Evolutionary conservation across 257 asterid genomes (phyloP).

Genomic region (Primulina tabacum): DNA sequence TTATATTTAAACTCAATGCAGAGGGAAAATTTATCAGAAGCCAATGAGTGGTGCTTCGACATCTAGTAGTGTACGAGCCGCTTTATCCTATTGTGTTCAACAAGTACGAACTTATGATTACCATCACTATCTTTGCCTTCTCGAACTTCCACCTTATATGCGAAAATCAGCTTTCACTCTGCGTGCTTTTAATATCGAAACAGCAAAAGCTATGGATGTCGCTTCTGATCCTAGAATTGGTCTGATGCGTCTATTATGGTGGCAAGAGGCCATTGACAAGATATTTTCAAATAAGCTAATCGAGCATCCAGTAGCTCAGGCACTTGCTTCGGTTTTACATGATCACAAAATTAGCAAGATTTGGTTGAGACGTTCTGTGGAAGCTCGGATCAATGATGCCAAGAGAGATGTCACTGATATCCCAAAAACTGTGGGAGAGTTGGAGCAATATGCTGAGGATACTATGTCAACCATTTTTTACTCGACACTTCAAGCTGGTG

Average conservation of each 20-base stretch:
- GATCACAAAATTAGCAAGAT: slow-evolving; percentile 63
- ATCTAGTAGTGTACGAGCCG: slow-evolving; percentile 47
- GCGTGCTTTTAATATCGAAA: slow-evolving; percentile 87
- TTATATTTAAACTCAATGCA: slow-evolving; percentile 24
- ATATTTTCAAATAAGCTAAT: slow-evolving; percentile 63
- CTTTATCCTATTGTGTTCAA: slow-evolving; percentile 82
- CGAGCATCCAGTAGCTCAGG: slow-evolving; percentile 93
- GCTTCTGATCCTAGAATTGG: slow-evolving; percentile 96
- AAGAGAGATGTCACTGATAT: slow-evolving; percentile 54
- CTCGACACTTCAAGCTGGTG: slow-evolving; percentile 83
- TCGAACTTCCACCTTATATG: slow-evolving; percentile 83
- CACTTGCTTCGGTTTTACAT: slow-evolving; percentile 58
- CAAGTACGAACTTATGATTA: slow-evolving; percentile 91
- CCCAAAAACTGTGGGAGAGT: slow-evolving; percentile 56
- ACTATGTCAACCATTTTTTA: slow-evolving; percentile 75
- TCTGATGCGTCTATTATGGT: slow-evolving; percentile 92
- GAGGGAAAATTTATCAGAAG: slow-evolving; percentile 17
- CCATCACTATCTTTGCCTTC: slow-evolving; percentile 95
- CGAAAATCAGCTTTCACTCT: slow-evolving; percentile 85
- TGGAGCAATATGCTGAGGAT: slow-evolving; percentile 87
- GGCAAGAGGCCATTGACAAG: slow-evolving; percentile 93
- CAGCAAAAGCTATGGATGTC: slow-evolving; percentile 85
- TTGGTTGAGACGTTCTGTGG: slow-evolving; percentile 82
- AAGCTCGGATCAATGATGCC: slow-evolving; percentile 85
- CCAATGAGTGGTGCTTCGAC: slow-evolving; percentile 52